A percentile compares a stretch with the other conserved stretches of the same genome.
These are phyloP conservation scores for Knoxia roxburghii DNA, from an alignment of 257 asterid genomes.

Conservation along the genomic window DNA sequence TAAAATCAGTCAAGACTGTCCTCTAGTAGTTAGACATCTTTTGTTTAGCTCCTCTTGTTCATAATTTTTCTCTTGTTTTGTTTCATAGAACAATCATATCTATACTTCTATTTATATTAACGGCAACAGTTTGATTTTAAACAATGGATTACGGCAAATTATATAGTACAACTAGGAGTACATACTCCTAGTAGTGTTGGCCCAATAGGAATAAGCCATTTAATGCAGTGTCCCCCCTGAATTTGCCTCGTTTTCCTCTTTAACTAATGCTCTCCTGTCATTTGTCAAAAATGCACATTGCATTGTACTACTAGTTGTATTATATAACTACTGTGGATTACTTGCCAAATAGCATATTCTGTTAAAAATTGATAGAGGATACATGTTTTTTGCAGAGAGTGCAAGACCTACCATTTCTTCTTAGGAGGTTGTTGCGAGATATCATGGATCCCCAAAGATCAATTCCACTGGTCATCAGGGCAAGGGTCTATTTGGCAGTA, in stretches of 20 bases:
- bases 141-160: too few relatives aligned
- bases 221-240: too few relatives aligned
- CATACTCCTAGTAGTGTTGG: too few relatives aligned
- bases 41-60: not conserved
- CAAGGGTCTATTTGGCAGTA: conserved; percentile 91
- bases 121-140: too few relatives aligned
- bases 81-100: not conserved
- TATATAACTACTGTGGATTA: too few relatives aligned
- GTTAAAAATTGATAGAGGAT: conserved; percentile 7
- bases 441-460: conserved; percentile 83
- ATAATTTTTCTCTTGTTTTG: not conserved
- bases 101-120: not conserved
- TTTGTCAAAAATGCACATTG: too few relatives aligned
- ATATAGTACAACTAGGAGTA: too few relatives aligned
- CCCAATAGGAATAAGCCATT: too few relatives aligned
- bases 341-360: not conserved
- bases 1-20: not conserved
- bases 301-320: too few relatives aligned
- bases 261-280: too few relatives aligned
- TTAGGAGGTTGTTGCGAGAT: conserved; percentile 75
- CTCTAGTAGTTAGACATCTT: not conserved
- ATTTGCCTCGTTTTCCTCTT: too few relatives aligned
- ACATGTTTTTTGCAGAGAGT: conserved; percentile 58
- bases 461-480: conserved; percentile 69
- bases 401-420: conserved; percentile 95